Base-by-base conservation (phyloP, 768 basidiomycete species). In the Suillus luteus region DNA sequence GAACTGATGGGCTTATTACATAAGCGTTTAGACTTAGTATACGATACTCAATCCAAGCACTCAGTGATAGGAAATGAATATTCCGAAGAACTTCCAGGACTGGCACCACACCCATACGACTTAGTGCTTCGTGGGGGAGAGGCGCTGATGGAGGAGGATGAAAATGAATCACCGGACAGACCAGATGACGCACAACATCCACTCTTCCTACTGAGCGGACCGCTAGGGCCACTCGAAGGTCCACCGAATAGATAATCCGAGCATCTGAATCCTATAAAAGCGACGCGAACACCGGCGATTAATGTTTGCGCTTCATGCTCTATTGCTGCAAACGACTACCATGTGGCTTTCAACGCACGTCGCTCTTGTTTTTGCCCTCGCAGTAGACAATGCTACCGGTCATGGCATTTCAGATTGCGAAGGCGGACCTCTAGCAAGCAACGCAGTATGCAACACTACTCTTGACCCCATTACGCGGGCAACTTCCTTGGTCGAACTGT, bases 351-450 rank as follows among this genome's bases (percentile, higher is more conserved):
- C 52, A 33, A 38, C 37, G n/a, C 66, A 6, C 17, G 17, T 55
- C n/a, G 17, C 61, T 17, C 61, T 65, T 22, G 19, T 48, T 35
- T 62, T 33, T 58, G 46, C 55, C 27, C 61, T 68, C 22, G 22
- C 51, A 9, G 41, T 31, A 58, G 54, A 58, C 10, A 65, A 40
- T 22, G 59, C 58, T 40, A 11, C 40, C 54, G 68, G 66, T 14
- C 80, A 77, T 62, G 68, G 74, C 10, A 85, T 85, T 67, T 84
- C 84, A 0, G 80, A 85, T 67, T 86, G 85, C 57, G 67, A 70
- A n/a, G 76, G 71, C 38, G 80, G 76, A 0, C 83, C 83, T 3
- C 74, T 86, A 63, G 78, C 76, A 49, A 73, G 71, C 22, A 85
- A 80, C 62, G 70, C 72, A 9, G 82, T 86, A 38, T 86, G 85